These are phyloP conservation scores for Logfia minima DNA, from an alignment of 129 eudicot species.

Conservation along the genomic window DNA sequence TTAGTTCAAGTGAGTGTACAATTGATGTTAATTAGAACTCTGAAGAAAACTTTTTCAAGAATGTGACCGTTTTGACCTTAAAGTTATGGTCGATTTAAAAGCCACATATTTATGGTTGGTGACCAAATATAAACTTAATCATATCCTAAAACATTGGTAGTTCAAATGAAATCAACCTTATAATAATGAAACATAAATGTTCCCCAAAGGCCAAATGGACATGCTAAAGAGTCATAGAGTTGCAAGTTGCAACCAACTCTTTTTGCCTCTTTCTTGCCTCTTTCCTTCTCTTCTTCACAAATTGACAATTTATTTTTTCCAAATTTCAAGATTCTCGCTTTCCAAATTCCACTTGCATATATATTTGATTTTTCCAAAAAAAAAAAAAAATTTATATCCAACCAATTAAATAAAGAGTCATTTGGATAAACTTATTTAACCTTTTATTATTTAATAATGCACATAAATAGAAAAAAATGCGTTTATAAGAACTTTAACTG, in stretches of 20 bases:
- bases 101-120: background rate
- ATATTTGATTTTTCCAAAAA: conserved; percentile 8
- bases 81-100: background rate
- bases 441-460: too few species aligned
- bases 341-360: conserved; percentile 15
- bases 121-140: background rate
- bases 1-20: too few species aligned
- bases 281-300: background rate
- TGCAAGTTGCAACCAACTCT: conserved; percentile 14
- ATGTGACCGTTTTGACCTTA: background rate
- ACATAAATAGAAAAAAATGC: too few species aligned
- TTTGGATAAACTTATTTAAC: background rate
- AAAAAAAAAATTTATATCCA: background rate
- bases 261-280: background rate
- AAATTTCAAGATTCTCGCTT: too few species aligned
- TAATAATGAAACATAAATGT: background rate
- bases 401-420: background rate
- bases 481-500: too few species aligned
- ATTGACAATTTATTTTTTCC: background rate
- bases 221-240: background rate
- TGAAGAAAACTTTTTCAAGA: background rate
- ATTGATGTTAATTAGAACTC: background rate
- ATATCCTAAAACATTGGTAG: conserved; percentile 3
- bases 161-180: conserved; percentile 4
- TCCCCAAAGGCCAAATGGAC: background rate